phyloP scores from a whole-genome alignment of 1,284 basidiomycete species.

The Ceratobasidium sp. region DNA sequence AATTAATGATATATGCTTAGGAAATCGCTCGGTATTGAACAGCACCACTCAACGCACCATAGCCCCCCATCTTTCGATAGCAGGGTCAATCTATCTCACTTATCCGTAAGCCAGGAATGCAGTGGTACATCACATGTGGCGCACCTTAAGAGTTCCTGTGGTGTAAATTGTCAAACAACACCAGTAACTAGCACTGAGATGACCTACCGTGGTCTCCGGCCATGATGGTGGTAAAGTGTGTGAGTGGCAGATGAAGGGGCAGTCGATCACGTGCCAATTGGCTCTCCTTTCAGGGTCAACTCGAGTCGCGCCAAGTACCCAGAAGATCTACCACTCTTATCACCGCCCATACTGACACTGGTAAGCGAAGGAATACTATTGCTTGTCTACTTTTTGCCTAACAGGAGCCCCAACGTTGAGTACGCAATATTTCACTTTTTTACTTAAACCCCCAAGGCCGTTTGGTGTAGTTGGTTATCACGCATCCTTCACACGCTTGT shows the following conservation, averaged over 20 bases:
- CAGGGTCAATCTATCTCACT: conserved; percentile 41
- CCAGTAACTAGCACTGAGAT: background rate
- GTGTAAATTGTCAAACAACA: too few species aligned
- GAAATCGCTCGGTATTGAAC: background rate
- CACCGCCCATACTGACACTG: too few species aligned
- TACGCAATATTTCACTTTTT: too few species aligned
- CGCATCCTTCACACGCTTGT: conserved; percentile 18
- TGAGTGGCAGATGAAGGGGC: background rate
- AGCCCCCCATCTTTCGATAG: conserved; percentile 43
- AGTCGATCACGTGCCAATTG: background rate
- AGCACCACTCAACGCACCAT: conserved; percentile 29
- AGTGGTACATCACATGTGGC: background rate
- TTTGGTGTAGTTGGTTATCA: conserved; percentile 34
- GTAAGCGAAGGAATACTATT: too few species aligned
- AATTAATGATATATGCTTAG: background rate
- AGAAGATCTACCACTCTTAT: too few species aligned
- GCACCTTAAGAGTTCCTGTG: conserved; percentile 27
- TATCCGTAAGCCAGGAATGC: background rate
- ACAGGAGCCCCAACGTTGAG: too few species aligned
- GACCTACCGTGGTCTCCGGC: conserved; percentile 28
- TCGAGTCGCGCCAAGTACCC: too few species aligned
- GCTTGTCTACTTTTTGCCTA: too few species aligned
- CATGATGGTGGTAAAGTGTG: conserved; percentile 12
- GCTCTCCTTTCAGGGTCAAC: too few species aligned
- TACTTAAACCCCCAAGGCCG: too few species aligned